Base-by-base conservation (phyloP, 768 basidiomycete species). In the Psilocybe cubensis region DNA sequence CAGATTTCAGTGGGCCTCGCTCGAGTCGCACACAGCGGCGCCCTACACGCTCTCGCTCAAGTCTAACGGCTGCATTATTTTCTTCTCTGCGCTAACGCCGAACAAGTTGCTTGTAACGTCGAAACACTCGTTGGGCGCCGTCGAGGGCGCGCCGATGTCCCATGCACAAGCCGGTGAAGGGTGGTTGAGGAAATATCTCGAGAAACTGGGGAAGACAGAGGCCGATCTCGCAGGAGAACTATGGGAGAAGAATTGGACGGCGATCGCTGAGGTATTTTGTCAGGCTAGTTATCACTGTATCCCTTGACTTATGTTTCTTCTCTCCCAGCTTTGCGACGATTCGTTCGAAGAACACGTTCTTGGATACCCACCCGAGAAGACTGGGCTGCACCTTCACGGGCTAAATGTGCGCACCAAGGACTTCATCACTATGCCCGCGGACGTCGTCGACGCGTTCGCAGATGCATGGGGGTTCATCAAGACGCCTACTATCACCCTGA, bases 291-390 rank as follows among this genome's bases (percentile, higher is more conserved):
- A 42, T 5, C 49, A 28, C 43, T 21, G 12, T 27, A 43, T 28
- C 43, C 17, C 21, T 40, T 25, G 4, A 3, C 23, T 14, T 12
- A 1, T 18, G 11, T 17, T 40, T 25, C 9, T 42, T n/a, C 24
- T 28, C 9, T 38, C n/a, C 0, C 64, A 98, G 96, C 87, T 99
- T 5, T 99, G 97, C 69, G 97, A 99, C 66, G 97, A 99, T 72
- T 83, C 82, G 0, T 98, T 98, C 70, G 96, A 99, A 66, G 96
- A 98, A 68, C 97, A 99, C 66, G 96, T 98, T 53, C 82, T 99
- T 0, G 77, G 85, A 0, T 96, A 94, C 67, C 76, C 92, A 0
- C 79, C 85, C 3, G 88, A 96, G 18, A 84, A 85, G 57, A 92
- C 94, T 0, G 96, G 96, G 3, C 84, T 98, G 0, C 94, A 98